These are phyloP conservation scores for Talaromyces trachyspermus DNA, from an alignment of 495 filamentous ascomycete species.

Conservation along the genomic window DNA sequence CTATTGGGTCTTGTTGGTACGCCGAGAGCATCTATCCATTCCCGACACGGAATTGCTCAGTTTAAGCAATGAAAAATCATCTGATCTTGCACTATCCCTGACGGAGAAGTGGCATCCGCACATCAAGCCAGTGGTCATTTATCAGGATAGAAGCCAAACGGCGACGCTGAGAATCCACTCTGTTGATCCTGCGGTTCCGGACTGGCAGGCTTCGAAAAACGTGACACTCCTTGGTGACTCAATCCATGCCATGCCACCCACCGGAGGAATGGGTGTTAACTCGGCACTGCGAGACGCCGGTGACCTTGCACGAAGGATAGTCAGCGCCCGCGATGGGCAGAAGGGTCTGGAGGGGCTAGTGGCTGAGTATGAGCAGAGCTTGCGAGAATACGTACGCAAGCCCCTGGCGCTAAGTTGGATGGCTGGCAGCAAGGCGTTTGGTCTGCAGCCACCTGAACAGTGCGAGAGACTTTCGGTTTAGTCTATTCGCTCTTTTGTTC, in stretches of 20 bases:
- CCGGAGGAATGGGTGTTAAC: slow-evolving; percentile 52
- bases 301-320: slow-evolving; percentile 21
- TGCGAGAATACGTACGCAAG: slow-evolving; percentile 21
- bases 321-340: slow-evolving; percentile 18
- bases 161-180: slow-evolving; percentile 30
- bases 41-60: slow-evolving; percentile 17
- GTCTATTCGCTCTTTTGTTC: too few relatives aligned
- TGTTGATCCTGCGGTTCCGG: slow-evolving; percentile 26
- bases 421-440: slow-evolving; percentile 22
- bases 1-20: slow-evolving; percentile 30
- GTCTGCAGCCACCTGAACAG: slow-evolving; percentile 19
- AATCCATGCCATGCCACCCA: slow-evolving; percentile 55
- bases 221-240: slow-evolving; percentile 58
- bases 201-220: slow-evolving; percentile 26
- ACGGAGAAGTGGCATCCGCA: slow-evolving; percentile 24
- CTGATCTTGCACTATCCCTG: slow-evolving; percentile 15
- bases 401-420: slow-evolving; percentile 18
- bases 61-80: slow-evolving; percentile 14
- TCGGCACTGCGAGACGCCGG: slow-evolving; percentile 43
- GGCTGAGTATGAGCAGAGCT: slow-evolving; percentile 24
- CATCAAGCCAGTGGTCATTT: slow-evolving; percentile 26
- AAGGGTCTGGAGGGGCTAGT: slow-evolving; percentile 17
- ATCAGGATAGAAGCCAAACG: slow-evolving; percentile 24
- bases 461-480: slow-evolving; percentile 14
- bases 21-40: slow-evolving; percentile 13